These are phyloP conservation scores for Pleurostoma richardsiae DNA, from an alignment of 2,329 filamentous ascomycete genomes.

Conservation along the genomic window DNA sequence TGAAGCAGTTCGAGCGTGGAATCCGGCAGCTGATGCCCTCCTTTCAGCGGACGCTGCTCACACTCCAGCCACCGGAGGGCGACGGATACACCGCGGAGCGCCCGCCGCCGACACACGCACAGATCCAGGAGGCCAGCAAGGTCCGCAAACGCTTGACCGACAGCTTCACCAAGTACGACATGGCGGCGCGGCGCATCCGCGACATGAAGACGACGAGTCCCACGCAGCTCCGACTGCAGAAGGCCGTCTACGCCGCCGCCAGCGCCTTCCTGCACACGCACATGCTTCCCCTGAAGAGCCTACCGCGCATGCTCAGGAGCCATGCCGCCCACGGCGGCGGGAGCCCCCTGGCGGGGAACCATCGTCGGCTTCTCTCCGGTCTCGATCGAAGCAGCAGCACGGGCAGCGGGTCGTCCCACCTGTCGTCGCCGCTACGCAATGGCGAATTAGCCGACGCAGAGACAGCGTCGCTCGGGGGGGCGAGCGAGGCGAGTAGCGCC, in stretches of 20 bases:
- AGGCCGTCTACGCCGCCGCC: constrained; percentile 76
- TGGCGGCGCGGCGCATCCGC: constrained; percentile 73
- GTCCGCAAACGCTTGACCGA: constrained; percentile 87
- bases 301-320: constrained; percentile 59
- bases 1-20: constrained; percentile 82
- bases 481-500: constrained; percentile 46
- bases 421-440: constrained; percentile 37
- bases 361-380: constrained; percentile 20
- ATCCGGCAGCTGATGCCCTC: constrained; percentile 76
- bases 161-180: constrained; percentile 82
- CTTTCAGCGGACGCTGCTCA: constrained; percentile 72
- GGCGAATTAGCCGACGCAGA: constrained; percentile 39
- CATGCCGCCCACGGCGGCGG: constrained; percentile 25
- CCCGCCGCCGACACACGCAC: constrained; percentile 49
- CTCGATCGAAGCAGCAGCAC: constrained; percentile 6
- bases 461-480: constrained; percentile 38
- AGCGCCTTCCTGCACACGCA: constrained; percentile 81
- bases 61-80: constrained; percentile 54
- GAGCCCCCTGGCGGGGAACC: constrained; percentile 4
- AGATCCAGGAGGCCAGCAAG: constrained; percentile 81
- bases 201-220: constrained; percentile 70
- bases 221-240: constrained; percentile 71
- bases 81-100: constrained; percentile 25
- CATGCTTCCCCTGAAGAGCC: constrained; percentile 79
- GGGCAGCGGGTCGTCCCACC: constrained; percentile 5